These are phyloP conservation scores for Hypoxylon fragiforme DNA, from an alignment of 495 filamentous ascomycete species.

Conservation along the genomic window DNA sequence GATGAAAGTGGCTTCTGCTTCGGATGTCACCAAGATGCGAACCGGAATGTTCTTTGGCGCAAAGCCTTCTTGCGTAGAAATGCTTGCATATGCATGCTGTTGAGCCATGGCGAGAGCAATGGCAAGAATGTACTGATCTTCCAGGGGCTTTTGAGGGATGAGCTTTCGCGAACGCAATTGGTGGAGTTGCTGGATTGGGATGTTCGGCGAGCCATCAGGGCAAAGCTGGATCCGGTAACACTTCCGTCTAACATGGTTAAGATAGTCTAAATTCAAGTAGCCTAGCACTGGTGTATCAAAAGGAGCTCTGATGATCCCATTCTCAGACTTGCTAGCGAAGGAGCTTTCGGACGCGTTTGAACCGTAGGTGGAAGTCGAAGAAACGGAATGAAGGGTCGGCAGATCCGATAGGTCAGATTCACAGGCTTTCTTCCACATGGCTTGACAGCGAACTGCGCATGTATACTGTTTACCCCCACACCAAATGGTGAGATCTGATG, in stretches of 20 bases:
- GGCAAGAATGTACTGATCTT: conserved; percentile 49
- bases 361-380: conserved; percentile 40
- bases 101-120: conserved; percentile 52
- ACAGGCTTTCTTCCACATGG: conserved; percentile 39
- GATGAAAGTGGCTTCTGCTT: conserved; percentile 43
- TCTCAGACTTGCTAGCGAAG: background rate
- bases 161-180: conserved; percentile 42
- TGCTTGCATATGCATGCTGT: conserved; percentile 42
- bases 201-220: conserved; percentile 37
- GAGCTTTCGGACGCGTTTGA: conserved; percentile 21
- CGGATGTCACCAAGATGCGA: conserved; percentile 45
- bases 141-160: conserved; percentile 42
- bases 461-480: conserved; percentile 40
- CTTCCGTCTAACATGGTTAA: conserved; percentile 39
- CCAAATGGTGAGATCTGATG: conserved; percentile 41
- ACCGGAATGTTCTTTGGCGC: conserved; percentile 43
- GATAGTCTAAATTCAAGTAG: conserved; percentile 44
- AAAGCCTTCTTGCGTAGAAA: conserved; percentile 15
- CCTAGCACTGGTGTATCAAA: conserved; percentile 42
- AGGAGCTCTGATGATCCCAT: background rate
- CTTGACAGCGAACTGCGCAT: conserved; percentile 39
- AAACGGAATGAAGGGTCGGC: conserved; percentile 43
- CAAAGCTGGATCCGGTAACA: conserved; percentile 37
- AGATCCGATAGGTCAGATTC: conserved; percentile 2
- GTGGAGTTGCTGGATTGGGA: conserved; percentile 42